Percentiles rank a stretch among this genome's conserved stretches.
phyloP scores from a whole-genome alignment of 2,329 filamentous ascomycete species.

The Xylariales sp. region DNA sequence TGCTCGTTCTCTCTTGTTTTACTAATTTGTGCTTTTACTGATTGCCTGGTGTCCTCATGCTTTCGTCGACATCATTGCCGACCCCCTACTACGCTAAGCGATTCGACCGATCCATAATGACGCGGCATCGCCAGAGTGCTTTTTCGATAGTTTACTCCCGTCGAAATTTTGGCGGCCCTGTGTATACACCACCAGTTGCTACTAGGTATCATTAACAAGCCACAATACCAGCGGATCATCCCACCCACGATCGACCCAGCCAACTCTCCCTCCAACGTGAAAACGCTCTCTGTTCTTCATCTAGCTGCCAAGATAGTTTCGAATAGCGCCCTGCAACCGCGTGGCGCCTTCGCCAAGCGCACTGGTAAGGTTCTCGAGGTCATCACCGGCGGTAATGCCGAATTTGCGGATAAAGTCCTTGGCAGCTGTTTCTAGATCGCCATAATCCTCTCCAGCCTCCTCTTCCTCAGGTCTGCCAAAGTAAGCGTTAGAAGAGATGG shows the following conservation, averaged over 20 bases:
- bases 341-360: conserved; percentile 81
- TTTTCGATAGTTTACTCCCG: neutral
- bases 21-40: too few species aligned
- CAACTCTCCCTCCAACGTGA: too few species aligned
- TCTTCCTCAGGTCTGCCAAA: conserved; percentile 7
- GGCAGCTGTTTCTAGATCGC: conserved; percentile 86
- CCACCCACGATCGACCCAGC: neutral
- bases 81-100: neutral
- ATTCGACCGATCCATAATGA: neutral
- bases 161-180: too few species aligned
- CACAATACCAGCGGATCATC: too few species aligned
- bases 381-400: conserved; percentile 91
- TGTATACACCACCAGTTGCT: too few species aligned
- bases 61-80: conserved; percentile 3
- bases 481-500: conserved; percentile 91
- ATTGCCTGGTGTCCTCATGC: too few species aligned
- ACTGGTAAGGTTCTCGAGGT: conserved; percentile 83
- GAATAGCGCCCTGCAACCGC: conserved; percentile 73
- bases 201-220: too few species aligned
- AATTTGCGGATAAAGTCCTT: conserved; percentile 96
- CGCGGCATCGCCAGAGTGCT: neutral
- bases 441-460: conserved; percentile 64
- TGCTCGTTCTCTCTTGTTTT: too few species aligned
- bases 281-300: neutral
- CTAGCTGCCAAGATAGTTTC: conserved; percentile 59